Percentiles rank a stretch among this genome's conserved stretches.
phyloP scores from a whole-genome alignment of 768 basidiomycete genomes.

The Naganishia vishniacii region DNA sequence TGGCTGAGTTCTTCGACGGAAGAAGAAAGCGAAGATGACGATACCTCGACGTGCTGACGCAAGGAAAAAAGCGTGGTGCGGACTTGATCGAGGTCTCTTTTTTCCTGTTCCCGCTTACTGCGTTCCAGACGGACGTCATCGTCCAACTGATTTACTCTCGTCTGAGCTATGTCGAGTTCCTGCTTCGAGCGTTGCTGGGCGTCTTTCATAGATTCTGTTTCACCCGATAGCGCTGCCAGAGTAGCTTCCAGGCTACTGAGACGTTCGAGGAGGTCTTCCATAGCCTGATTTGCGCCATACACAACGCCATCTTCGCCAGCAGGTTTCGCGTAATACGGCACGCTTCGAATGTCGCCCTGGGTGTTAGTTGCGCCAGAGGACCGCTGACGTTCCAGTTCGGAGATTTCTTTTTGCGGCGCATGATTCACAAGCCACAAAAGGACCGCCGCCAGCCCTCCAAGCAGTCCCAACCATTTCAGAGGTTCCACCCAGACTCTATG shows the following conservation, averaged over 20 bases:
- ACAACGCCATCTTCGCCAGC: slow-evolving; percentile 30
- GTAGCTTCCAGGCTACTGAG: slow-evolving; percentile 41
- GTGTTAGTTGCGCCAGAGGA: not conserved
- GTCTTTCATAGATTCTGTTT: slow-evolving; percentile 22
- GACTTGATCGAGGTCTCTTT: slow-evolving; percentile 29
- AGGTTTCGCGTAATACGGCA: too few species aligned
- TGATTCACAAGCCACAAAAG: slow-evolving; percentile 30
- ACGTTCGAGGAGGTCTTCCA: slow-evolving; percentile 44
- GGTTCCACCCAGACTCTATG: slow-evolving; percentile 35
- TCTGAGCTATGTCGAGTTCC: slow-evolving; percentile 20
- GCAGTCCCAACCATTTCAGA: slow-evolving; percentile 32
- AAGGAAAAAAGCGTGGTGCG: slow-evolving; percentile 19
- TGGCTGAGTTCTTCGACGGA: slow-evolving; percentile 10
- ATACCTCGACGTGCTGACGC: slow-evolving; percentile 22
- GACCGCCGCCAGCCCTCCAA: slow-evolving; percentile 32
- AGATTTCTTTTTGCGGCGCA: not conserved
- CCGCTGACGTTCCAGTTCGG: not conserved
- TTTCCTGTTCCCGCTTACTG: slow-evolving; percentile 19
- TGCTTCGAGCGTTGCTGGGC: slow-evolving; percentile 23
- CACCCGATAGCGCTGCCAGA: slow-evolving; percentile 33
- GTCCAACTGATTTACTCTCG: slow-evolving; percentile 19
- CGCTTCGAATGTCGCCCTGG: too few species aligned
- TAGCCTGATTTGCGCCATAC: slow-evolving; percentile 35
- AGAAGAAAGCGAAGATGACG: slow-evolving; percentile 23
- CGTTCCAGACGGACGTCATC: slow-evolving; percentile 20